phyloP scores from a whole-genome alignment of 371 early-diverging fungal genomes.

The Mucor plumbeus region DNA sequence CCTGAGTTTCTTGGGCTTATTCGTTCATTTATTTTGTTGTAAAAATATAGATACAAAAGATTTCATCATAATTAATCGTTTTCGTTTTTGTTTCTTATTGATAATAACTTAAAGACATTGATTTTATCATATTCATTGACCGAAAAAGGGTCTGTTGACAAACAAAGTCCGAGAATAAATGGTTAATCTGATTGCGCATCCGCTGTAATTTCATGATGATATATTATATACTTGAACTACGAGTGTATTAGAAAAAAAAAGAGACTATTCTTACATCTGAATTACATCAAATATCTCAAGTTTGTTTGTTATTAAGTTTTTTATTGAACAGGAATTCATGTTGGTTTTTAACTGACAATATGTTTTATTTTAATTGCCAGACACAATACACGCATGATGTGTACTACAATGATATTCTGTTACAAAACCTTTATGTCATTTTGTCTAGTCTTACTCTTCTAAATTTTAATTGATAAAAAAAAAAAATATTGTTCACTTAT shows the following conservation, averaged over 20 bases:
- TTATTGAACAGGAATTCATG: neutral
- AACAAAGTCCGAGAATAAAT: conserved; percentile 7
- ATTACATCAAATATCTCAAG: neutral
- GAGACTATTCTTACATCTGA: neutral
- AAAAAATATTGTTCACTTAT: too few relatives aligned
- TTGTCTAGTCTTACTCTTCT: neutral
- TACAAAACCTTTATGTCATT: conserved; percentile 12
- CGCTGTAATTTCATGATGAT: neutral
- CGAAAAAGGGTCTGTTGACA: conserved; percentile 16
- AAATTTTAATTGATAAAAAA: neutral
- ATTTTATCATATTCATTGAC: conserved; percentile 15
- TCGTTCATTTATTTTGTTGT: too few relatives aligned
- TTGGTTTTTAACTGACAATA: neutral
- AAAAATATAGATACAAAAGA: neutral
- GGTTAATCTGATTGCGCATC: conserved; percentile 1
- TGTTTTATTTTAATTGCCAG: conserved; percentile 13
- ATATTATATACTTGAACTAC: too few relatives aligned
- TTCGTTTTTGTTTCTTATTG: neutral
- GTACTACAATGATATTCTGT: conserved; percentile 9
- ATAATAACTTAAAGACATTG: neutral
- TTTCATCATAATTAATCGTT: neutral
- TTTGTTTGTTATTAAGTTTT: neutral
- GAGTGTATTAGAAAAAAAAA: neutral
- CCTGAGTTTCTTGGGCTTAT: neutral
- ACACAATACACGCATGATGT: conserved; percentile 16